phyloP scores from a whole-genome alignment of 768 basidiomycete species.

The Chalciporus piperatus region DNA sequence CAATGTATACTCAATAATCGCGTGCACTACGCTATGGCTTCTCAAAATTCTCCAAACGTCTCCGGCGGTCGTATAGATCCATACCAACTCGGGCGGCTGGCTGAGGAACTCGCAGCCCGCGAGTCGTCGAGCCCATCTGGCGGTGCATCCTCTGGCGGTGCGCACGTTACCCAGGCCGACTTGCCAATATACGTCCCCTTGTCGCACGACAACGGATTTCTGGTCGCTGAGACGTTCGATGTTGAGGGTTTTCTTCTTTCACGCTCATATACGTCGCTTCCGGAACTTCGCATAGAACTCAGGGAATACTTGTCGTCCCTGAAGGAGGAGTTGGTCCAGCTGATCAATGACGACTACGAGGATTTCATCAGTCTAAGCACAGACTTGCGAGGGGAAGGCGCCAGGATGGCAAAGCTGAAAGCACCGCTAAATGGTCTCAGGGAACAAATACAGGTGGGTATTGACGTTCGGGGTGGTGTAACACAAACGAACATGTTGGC shows the following conservation, averaged over 20 bases:
- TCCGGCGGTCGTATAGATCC: slow-evolving; percentile 41
- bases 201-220: slow-evolving; percentile 73
- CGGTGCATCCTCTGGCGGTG: slow-evolving; percentile 4
- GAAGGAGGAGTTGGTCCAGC: slow-evolving; percentile 90
- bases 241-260: slow-evolving; percentile 88
- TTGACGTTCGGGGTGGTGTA: neutral
- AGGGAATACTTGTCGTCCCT: slow-evolving; percentile 79
- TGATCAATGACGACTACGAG: slow-evolving; percentile 98
- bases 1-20: neutral
- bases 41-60: slow-evolving; percentile 14
- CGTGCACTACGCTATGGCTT: slow-evolving; percentile 12
- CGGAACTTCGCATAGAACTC: slow-evolving; percentile 84
- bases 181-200: slow-evolving; percentile 69
- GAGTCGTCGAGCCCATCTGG: slow-evolving; percentile 37
- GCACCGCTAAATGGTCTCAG: slow-evolving; percentile 64
- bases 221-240: slow-evolving; percentile 67
- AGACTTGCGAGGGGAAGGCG: slow-evolving; percentile 83
- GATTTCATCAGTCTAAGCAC: slow-evolving; percentile 96
- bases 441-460: slow-evolving; percentile 64
- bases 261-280: slow-evolving; percentile 78
- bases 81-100: slow-evolving; percentile 67
- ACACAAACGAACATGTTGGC: neutral
- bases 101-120: slow-evolving; percentile 64
- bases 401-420: slow-evolving; percentile 64
- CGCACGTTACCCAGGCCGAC: slow-evolving; percentile 34